Base-by-base conservation (phyloP, 2,329 filamentous ascomycete genomes). In the Botrytis galanthina region DNA sequence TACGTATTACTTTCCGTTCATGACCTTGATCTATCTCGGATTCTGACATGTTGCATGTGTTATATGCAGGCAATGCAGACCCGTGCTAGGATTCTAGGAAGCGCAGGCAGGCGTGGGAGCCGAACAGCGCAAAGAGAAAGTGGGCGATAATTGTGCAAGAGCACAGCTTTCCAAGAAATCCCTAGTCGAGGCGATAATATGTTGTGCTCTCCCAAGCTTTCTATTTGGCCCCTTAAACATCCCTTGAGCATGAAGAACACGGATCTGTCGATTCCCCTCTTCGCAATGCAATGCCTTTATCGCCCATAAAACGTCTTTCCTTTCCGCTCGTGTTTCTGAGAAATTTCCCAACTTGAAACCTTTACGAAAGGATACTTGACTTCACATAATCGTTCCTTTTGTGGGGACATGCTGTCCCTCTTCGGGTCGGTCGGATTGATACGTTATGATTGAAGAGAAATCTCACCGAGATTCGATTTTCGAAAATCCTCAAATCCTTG, bases 381-480 rank as follows among this genome's bases (percentile, higher is more conserved):
- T n/a, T 22, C 35, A 44, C 22, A 42, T 69, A 69, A 57, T 69
- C 66, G 66, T 69, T 69, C 66, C 66, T 69, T 59, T 68, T 68
- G 66, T 68, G 66, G 66, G 48, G 42, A 68, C 48, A 57, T 32
- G 63, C 37, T 37, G 66, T 68, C 26, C 35, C 9, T 57, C 37
- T 1, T 69, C 48, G 35, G 48, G 48, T 44, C 66, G 6, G 35
- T 57, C 48, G 66, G 66, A 42, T 57, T n/a, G 48, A 54, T n/a
- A n/a, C 26, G 48, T 54, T n/a, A 16, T 44, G 5, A 63, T 8
- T 20, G 37, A 42, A 63, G 18, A n/a, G 51, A 63, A 63, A 63
- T 44, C 26, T 54, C 22, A 54, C 46, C 46, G 32, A 54, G 46
- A 39, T 68, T 57, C 46, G 35, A 67, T 39, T 32, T 32, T 29